Evolutionary conservation across 495 filamentous ascomycete genomes (phyloP), one percentile per base, ranked within the genome.

Genomic region (Aspergillus sclerotiicarbonarius): DNA sequence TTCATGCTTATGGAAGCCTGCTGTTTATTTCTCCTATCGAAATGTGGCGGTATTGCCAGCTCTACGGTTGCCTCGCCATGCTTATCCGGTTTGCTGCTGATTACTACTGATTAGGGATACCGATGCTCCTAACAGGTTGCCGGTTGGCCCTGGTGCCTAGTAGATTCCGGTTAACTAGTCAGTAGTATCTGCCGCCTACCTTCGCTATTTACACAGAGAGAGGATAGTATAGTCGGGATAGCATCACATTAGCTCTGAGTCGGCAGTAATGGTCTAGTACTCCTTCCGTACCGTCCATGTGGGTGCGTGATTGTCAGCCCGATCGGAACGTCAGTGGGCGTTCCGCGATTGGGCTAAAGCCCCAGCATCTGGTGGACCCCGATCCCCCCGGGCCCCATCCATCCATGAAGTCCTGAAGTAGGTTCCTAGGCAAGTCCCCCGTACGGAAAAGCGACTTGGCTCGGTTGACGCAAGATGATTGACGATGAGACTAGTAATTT

Each of bases 261-360:
- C n/a, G n/a, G n/a, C n/a, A n/a, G n/a, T n/a, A n/a, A n/a, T n/a
- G n/a, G n/a, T n/a, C n/a, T 25, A 25, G 25, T 25, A 25, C 25
- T 25, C 25, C 37, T 30, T 43, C 51, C 45, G 55, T 61, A 49
- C 54, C 52, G 31, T 53, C 33, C 43, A 56, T 39, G 44, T 39
- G 30, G 25, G 54, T 56, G 51, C 55, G 47, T 58, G 58, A 61
- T 58, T 56, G 59, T 62, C 59, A 67, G 56, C 59, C 56, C 58
- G 60, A 61, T 68, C 58, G 56, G 56, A 60, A 61, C 45, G 60
- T 61, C 58, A 56, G 41, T 30, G 32, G 39, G 53, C 44, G 52
- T 62, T 53, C 62, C 65, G 57, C 56, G 60, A 68, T 62, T 64
- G 63, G 63, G 53, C 30, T 53, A 37, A 59, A 54, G 53, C 13